phyloP scores from a whole-genome alignment of 164 flowering plant genomes.

The Saururus chinensis region DNA sequence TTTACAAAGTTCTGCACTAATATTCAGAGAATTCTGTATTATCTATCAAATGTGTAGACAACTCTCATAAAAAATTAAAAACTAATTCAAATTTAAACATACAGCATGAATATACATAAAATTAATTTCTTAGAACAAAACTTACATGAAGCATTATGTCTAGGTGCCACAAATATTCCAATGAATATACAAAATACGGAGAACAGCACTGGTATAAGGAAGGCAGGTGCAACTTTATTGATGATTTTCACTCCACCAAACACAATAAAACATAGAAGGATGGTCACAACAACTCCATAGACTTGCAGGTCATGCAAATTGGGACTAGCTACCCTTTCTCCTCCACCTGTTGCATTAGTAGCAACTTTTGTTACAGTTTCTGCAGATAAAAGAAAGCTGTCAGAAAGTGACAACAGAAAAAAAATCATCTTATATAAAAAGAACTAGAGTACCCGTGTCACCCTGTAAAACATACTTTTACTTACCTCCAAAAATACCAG shows the following conservation, averaged over 20 bases:
- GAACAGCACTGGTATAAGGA: constrained; percentile 81
- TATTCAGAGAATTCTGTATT: no score
- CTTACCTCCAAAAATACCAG: constrained; percentile 88
- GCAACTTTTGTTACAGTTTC: constrained; percentile 66
- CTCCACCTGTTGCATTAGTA: constrained; percentile 33
- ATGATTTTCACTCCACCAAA: constrained; percentile 99
- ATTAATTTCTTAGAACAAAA: constrained; percentile 1
- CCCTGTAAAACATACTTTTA: background rate
- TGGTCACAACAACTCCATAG: constrained; percentile 92
- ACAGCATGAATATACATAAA: background rate
- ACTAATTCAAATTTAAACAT: no score
- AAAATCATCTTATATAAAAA: background rate
- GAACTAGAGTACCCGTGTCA: background rate
- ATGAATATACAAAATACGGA: constrained; percentile 80
- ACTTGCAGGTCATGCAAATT: constrained; percentile 91
- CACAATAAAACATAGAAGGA: constrained; percentile 82
- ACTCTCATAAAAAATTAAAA: no score
- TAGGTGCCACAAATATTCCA: constrained; percentile 57
- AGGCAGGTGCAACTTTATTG: constrained; percentile 96
- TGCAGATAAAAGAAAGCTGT: constrained; percentile 21
- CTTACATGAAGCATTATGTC: constrained; percentile 60
- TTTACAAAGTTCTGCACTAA: no score
- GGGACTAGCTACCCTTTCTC: constrained; percentile 43
- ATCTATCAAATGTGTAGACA: no score
- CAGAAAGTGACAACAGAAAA: no score